These are phyloP conservation scores for Dryas alaskensis DNA, from an alignment of 306 rosid species.

Conservation along the genomic window DNA sequence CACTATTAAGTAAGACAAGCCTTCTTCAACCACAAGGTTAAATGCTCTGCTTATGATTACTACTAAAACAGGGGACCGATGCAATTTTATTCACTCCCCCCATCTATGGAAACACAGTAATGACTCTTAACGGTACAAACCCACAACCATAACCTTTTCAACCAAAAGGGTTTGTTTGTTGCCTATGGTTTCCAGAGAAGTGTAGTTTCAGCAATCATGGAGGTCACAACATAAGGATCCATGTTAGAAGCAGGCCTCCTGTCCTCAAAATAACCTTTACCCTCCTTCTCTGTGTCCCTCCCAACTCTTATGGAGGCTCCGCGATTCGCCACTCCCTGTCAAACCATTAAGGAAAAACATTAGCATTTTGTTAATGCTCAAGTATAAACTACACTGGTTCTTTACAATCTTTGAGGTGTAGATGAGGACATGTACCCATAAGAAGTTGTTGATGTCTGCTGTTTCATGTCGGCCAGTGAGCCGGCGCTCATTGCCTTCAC, in stretches of 20 bases:
- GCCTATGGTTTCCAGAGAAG: slow-evolving; percentile 55
- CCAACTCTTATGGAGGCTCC: slow-evolving; percentile 68
- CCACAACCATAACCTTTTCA: background rate
- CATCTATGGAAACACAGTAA: background rate
- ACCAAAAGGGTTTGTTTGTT: background rate
- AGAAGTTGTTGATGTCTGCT: slow-evolving; percentile 50
- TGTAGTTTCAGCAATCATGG: slow-evolving; percentile 71
- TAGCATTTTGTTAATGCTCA: no score
- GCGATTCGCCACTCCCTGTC: slow-evolving; percentile 64
- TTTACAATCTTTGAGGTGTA: background rate
- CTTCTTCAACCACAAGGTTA: background rate
- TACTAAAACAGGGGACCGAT: background rate
- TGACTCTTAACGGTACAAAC: background rate
- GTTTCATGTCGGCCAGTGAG: slow-evolving; percentile 69
- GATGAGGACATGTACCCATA: slow-evolving; percentile 19
- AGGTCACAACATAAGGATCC: slow-evolving; percentile 77
- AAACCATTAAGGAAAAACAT: background rate
- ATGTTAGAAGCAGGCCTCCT: slow-evolving; percentile 79
- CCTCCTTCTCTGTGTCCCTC: slow-evolving; percentile 60
- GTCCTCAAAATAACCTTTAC: slow-evolving; percentile 71
- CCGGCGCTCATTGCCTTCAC: slow-evolving; percentile 69
- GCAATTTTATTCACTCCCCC: slow-evolving; percentile 13
- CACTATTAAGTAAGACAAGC: background rate
- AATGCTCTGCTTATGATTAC: no score
- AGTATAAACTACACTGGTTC: background rate